Base-by-base conservation (phyloP, 2,329 filamentous ascomycete species). In the Cordyceps sp. region DNA sequence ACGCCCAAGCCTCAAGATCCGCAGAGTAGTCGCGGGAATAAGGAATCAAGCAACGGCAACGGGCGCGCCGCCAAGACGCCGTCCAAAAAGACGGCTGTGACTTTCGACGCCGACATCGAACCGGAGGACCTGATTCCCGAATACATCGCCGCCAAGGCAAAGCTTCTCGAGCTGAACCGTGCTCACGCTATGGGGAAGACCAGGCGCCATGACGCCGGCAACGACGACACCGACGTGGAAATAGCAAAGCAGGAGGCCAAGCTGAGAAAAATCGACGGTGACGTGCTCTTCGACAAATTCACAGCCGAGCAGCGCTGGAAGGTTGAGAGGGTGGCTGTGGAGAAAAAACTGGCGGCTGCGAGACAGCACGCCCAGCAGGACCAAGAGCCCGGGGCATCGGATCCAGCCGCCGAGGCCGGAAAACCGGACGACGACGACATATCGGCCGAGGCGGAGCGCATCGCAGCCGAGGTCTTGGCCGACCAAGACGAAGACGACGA, bases 61-160 rank as follows among this genome's bases (percentile, higher is more conserved):
- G 36, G 35, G 4, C 41, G 39, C 18, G 28, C 37, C 22, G 36
- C 26, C 18, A 53, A 50, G 24, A 14, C 33, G 10, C 32, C 45
- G 1, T 45, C 53, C 0, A 68, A 58, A 42, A 69, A 62, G 40
- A 27, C 54, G 1, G 40, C 52, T 3, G 54, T 70, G 6, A 59
- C 61, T n/a, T 77, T 62, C 36, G 71, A 80, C 46, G 73, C 70
- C 44, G 77, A 82, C 37, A 70, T 84, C 42, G 78, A 85, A 39
- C 78, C 80, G 2, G 78, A 86, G 39, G 69, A 78, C 26, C 59
- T 88, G 35, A 61, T 86, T 18, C 75, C 82, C 1, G 70, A 73
- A 36, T 96, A 88, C 53, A 45, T 98, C 15, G 71, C 77, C 13
- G 69, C 82, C 14, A 86, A 84, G 52, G 60, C 67, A 33, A 77